These are phyloP conservation scores for Trichophyton rubrum DNA, from an alignment of 2,329 filamentous ascomycete genomes.

Conservation along the genomic window DNA sequence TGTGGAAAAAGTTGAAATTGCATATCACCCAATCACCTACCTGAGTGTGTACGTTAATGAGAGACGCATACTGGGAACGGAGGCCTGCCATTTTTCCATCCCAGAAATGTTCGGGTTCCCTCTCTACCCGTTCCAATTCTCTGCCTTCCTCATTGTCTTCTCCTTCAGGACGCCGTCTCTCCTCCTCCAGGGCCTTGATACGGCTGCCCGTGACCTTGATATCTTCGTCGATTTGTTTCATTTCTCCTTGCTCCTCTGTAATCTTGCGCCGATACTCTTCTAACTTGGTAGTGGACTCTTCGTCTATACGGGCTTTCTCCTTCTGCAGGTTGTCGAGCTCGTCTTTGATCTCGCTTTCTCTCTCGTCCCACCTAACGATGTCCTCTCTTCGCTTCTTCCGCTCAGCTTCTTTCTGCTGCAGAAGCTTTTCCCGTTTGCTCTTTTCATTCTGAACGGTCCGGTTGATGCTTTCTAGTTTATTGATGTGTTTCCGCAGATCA, in stretches of 20 bases:
- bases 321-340: conserved; percentile 36
- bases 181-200: conserved; percentile 50
- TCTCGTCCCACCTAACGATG: conserved; percentile 45
- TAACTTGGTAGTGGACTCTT: conserved; percentile 28
- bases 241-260: conserved; percentile 34
- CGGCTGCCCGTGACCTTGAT: conserved; percentile 48
- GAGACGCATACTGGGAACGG: conserved; percentile 32
- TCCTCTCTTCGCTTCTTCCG: conserved; percentile 50
- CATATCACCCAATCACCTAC: conserved; percentile 11
- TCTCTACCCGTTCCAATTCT: conserved; percentile 39
- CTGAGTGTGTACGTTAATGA: conserved; percentile 31
- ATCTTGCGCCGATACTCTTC: conserved; percentile 34
- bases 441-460: conserved; percentile 67
- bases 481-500: conserved; percentile 68
- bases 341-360: conserved; percentile 40
- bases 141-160: conserved; percentile 39
- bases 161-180: conserved; percentile 39
- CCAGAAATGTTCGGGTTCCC: conserved; percentile 37
- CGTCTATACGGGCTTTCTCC: conserved; percentile 32
- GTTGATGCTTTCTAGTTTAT: conserved; percentile 68
- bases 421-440: conserved; percentile 56
- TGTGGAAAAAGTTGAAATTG: neutral
- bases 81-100: conserved; percentile 33
- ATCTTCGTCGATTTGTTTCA: conserved; percentile 49
- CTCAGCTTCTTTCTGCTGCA: conserved; percentile 50